Conservation (phyloP, 495 filamentous ascomycete species). For the Aspergillus campestris region DNA sequence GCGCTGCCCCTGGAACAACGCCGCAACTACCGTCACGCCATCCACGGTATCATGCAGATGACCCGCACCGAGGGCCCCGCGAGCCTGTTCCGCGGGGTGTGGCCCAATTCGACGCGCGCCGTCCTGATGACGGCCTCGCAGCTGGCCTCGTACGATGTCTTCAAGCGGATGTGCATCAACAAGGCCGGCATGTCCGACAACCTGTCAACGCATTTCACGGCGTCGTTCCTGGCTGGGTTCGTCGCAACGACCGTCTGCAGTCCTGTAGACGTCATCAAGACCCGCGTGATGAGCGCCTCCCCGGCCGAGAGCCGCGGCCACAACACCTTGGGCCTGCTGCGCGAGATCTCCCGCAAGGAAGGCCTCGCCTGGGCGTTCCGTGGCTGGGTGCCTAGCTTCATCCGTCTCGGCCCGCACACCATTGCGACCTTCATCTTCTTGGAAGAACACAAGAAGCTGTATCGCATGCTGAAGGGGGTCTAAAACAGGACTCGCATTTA, state of each 20-base stretch:
- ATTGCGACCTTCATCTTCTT: conserved; percentile 92
- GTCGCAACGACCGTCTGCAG: conserved; percentile 92
- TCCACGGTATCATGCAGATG: conserved; percentile 84
- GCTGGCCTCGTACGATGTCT: conserved; percentile 83
- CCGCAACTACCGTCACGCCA: conserved; percentile 80
- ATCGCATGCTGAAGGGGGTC: conserved; percentile 39
- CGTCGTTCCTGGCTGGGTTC: conserved; percentile 80
- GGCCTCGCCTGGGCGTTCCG: conserved; percentile 87
- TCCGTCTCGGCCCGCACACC: conserved; percentile 86
- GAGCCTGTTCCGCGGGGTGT: conserved; percentile 77
- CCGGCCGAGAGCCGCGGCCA: conserved; percentile 43
- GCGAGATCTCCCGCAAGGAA: conserved; percentile 66
- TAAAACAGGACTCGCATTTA: conserved; percentile 4
- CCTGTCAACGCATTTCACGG: conserved; percentile 76
- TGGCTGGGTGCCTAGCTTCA: conserved; percentile 96
- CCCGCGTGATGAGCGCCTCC: conserved; percentile 76
- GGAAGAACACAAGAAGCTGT: conserved; percentile 62
- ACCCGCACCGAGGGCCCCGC: conserved; percentile 63
- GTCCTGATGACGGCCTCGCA: conserved; percentile 91
- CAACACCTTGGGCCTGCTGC: conserved; percentile 49
- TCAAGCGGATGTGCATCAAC: conserved; percentile 70
- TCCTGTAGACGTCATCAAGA: conserved; percentile 97
- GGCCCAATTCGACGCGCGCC: conserved; percentile 83
- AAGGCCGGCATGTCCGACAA: conserved; percentile 64
- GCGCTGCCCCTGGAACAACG: conserved; percentile 64